Conservation (phyloP, 1,284 basidiomycete genomes). For the Chalciporus piperatoides region DNA sequence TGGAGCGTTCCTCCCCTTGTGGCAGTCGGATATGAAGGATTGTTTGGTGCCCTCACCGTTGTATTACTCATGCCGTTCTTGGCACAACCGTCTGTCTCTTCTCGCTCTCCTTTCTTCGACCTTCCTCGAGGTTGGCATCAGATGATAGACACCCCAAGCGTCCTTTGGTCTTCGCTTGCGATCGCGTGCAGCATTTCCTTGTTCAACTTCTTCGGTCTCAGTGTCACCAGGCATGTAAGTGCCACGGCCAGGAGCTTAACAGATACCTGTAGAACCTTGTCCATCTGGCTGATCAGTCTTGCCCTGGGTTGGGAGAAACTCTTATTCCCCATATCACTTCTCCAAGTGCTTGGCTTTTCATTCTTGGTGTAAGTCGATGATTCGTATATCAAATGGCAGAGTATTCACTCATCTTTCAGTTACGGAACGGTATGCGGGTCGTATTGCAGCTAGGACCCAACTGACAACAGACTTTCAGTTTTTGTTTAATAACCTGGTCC, state of each 20-base stretch:
- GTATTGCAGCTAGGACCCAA: not conserved
- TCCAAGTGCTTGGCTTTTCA: constrained; percentile 88
- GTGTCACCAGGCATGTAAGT: constrained; percentile 86
- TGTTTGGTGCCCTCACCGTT: constrained; percentile 85
- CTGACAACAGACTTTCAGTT: constrained; percentile 46
- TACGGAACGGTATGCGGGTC: constrained; percentile 53
- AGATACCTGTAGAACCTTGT: constrained; percentile 94
- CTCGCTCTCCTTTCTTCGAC: constrained; percentile 84
- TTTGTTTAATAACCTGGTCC: constrained; percentile 74
- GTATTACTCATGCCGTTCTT: constrained; percentile 73
- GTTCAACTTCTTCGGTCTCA: constrained; percentile 95
- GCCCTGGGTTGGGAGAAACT: constrained; percentile 91
- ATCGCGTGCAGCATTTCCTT: constrained; percentile 85
- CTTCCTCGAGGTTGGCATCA: constrained; percentile 87
- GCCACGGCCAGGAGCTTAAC: constrained; percentile 88
- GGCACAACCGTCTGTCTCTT: constrained; percentile 49
- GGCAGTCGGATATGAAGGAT: constrained; percentile 92
- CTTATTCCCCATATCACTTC: constrained; percentile 74
- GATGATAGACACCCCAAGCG: constrained; percentile 75
- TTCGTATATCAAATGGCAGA: constrained; percentile 28
- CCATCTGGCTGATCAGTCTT: constrained; percentile 87
- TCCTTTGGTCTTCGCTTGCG: constrained; percentile 74
- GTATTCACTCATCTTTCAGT: constrained; percentile 31
- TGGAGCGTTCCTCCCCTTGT: constrained; percentile 90
- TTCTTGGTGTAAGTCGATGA: constrained; percentile 70